These are phyloP conservation scores for Paratinospora sagittata DNA, from an alignment of 164 flowering plant genomes.

Conservation along the genomic window DNA sequence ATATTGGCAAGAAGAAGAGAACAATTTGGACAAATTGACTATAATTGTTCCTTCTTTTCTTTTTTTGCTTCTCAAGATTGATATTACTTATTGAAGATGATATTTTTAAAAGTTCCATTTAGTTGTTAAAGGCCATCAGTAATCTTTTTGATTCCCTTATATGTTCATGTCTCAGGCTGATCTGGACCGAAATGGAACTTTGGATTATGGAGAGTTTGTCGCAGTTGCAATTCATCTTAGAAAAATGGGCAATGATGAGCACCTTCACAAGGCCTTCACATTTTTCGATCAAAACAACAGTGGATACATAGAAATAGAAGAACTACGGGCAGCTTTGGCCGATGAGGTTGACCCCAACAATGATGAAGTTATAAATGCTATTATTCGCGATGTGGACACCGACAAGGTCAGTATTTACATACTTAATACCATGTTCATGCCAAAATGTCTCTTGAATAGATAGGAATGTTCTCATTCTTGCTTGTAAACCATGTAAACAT, in stretches of 20 bases:
- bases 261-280: constrained; percentile 76
- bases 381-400: constrained; percentile 85
- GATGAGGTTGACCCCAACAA: constrained; percentile 70
- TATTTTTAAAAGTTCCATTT: too few relatives aligned
- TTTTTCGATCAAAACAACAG: constrained; percentile 73
- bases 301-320: constrained; percentile 76
- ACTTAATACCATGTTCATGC: too few relatives aligned
- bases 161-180: constrained; percentile 48
- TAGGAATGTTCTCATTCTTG: too few relatives aligned
- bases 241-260: constrained; percentile 84
- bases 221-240: constrained; percentile 76
- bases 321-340: constrained; percentile 62
- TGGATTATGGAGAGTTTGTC: constrained; percentile 83
- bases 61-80: neutral
- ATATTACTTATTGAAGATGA: too few relatives aligned
- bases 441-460: too few relatives aligned
- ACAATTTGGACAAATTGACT: neutral
- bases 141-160: neutral
- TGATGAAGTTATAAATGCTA: constrained; percentile 68
- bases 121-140: too few relatives aligned
- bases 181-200: constrained; percentile 59
- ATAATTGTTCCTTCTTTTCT: neutral
- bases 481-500: too few relatives aligned
- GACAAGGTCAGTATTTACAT: constrained; percentile 57
- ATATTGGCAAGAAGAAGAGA: too few relatives aligned